Evolutionary conservation across 345 rosid species (phyloP).

Genomic region (Passiflora organensis): DNA sequence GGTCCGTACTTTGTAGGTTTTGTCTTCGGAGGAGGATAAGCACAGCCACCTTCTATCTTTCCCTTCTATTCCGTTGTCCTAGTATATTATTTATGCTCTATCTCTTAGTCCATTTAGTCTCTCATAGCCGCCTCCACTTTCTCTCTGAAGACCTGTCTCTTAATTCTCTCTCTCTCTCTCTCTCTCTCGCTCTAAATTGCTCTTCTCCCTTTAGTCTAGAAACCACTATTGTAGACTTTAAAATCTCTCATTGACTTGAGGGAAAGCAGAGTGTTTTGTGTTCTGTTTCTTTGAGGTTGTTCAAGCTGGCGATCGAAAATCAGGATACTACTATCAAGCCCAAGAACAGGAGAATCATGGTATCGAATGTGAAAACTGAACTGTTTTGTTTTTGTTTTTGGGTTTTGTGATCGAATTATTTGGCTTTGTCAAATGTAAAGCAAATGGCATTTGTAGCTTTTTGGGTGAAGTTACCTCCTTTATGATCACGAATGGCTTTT

Average conservation of each 20-base stretch:
- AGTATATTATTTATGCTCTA: too few relatives aligned
- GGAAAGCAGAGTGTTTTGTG: not conserved
- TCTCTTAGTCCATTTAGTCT: not conserved
- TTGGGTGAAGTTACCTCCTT: not conserved
- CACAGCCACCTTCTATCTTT: conserved; percentile 25
- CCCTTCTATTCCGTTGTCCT: too few relatives aligned
- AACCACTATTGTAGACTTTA: too few relatives aligned
- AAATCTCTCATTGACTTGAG: not conserved
- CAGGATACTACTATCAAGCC: conserved; percentile 41
- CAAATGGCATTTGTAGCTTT: not conserved
- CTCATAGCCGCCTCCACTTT: conserved; percentile 23
- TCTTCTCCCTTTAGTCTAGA: too few relatives aligned
- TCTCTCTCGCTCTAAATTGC: too few relatives aligned
- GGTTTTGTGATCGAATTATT: not conserved
- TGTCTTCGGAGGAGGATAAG: conserved; percentile 15
- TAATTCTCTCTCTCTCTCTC: too few relatives aligned
- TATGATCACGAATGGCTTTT: not conserved
- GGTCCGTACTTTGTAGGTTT: conserved; percentile 8
- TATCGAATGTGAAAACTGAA: conserved; percentile 4
- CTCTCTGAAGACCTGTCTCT: not conserved
- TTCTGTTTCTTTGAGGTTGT: conserved; percentile 4
- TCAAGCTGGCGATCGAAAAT: conserved; percentile 48
- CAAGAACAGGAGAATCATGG: conserved; percentile 57
- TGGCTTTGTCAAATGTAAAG: not conserved
- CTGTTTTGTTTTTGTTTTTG: too few relatives aligned